A percentile compares a stretch with the other conserved stretches of the same genome.
These are phyloP conservation scores for Hypoxylon fuscum DNA, from an alignment of 495 filamentous ascomycete species.

Conservation along the genomic window DNA sequence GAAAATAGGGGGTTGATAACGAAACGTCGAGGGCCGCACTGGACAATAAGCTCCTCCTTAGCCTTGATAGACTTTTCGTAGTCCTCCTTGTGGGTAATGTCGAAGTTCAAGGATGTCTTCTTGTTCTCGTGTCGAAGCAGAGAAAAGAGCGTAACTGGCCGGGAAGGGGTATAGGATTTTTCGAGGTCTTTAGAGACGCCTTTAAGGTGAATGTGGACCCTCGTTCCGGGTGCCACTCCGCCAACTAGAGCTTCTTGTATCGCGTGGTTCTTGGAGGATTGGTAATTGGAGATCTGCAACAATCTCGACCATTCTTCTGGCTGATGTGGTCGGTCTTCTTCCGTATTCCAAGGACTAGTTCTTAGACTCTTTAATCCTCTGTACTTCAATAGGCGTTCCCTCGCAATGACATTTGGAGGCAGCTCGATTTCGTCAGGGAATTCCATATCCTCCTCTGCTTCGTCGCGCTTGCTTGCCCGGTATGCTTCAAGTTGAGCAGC, in stretches of 20 bases:
- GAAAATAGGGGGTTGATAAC: constrained; percentile 92
- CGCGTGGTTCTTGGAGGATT: constrained; percentile 75
- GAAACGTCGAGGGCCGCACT: constrained; percentile 86
- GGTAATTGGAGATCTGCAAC: constrained; percentile 84
- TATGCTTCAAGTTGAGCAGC: constrained; percentile 80
- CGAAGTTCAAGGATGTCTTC: constrained; percentile 84
- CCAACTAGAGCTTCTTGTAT: constrained; percentile 84
- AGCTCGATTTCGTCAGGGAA: constrained; percentile 98
- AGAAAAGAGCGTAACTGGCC: constrained; percentile 78
- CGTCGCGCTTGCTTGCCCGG: constrained; percentile 74
- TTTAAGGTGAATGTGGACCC: constrained; percentile 81
- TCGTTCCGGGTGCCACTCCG: constrained; percentile 82
- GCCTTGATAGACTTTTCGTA: constrained; percentile 78
- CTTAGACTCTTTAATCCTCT: constrained; percentile 89
- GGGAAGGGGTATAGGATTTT: constrained; percentile 59
- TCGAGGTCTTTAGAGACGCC: constrained; percentile 71
- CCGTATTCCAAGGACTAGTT: constrained; percentile 85
- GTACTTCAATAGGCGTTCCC: constrained; percentile 85
- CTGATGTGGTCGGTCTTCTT: constrained; percentile 83
- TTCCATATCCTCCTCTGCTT: constrained; percentile 87
- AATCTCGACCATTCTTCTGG: constrained; percentile 90
- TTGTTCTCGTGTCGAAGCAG: constrained; percentile 95
- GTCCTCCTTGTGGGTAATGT: constrained; percentile 80
- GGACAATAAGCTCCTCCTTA: constrained; percentile 88
- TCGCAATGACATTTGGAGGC: constrained; percentile 83